phyloP scores from a whole-genome alignment of 2,329 filamentous ascomycete species.

The Ascochyta lentis region DNA sequence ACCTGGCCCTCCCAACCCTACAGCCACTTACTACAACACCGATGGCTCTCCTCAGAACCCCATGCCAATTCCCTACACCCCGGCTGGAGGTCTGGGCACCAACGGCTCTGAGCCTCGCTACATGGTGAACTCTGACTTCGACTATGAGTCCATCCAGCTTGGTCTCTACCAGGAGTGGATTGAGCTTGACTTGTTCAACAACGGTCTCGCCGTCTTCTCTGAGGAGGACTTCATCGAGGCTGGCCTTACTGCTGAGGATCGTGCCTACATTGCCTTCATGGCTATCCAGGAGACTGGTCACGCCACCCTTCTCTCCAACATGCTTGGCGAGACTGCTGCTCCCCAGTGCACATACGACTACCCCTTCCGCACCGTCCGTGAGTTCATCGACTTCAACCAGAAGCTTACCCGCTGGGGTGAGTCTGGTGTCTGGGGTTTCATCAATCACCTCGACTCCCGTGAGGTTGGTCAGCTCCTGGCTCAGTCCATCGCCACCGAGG shows the following conservation, averaged over 20 bases:
- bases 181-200: constrained; percentile 82
- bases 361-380: constrained; percentile 74
- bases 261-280: constrained; percentile 78
- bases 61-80: constrained; percentile 74
- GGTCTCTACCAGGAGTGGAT: constrained; percentile 85
- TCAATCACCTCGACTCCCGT: constrained; percentile 77
- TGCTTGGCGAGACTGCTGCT: constrained; percentile 74
- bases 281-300: constrained; percentile 78
- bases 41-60: constrained; percentile 72
- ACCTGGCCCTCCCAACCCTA: constrained; percentile 63
- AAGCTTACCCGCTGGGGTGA: constrained; percentile 85
- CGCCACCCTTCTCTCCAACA: constrained; percentile 77
- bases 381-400: constrained; percentile 84
- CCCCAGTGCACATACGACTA: constrained; percentile 83
- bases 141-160: constrained; percentile 78
- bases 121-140: constrained; percentile 80
- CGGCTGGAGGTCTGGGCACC: constrained; percentile 73
- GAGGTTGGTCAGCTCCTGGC: constrained; percentile 75
- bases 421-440: constrained; percentile 80
- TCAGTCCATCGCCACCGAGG: constrained; percentile 79
- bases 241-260: constrained; percentile 72
- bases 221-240: constrained; percentile 71
- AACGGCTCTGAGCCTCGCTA: constrained; percentile 80
- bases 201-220: constrained; percentile 73
- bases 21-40: constrained; percentile 73